These are phyloP conservation scores for Eucalyptus polybractea DNA, from an alignment of 345 rosid genomes.

Conservation along the genomic window DNA sequence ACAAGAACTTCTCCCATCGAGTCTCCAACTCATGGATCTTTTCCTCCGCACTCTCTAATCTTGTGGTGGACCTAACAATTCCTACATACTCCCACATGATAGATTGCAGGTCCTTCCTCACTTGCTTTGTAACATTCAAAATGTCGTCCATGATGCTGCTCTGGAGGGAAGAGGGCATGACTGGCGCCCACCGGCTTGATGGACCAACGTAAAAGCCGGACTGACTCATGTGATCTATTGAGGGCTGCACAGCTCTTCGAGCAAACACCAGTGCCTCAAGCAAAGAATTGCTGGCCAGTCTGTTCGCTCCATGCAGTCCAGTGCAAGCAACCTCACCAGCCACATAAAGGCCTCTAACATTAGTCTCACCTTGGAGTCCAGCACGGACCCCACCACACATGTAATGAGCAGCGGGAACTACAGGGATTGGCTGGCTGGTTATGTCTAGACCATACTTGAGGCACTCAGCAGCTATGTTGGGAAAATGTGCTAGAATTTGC, in stretches of 20 bases:
- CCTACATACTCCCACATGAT: slow-evolving; percentile 93
- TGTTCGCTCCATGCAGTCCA: slow-evolving; percentile 93
- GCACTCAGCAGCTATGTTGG: slow-evolving; percentile 87
- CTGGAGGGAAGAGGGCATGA: slow-evolving; percentile 39
- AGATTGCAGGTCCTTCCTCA: slow-evolving; percentile 71
- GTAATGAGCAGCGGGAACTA: slow-evolving; percentile 97
- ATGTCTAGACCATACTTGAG: slow-evolving; percentile 69
- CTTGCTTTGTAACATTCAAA: slow-evolving; percentile 33
- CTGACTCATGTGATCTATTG: slow-evolving; percentile 55
- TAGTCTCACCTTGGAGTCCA: slow-evolving; percentile 87
- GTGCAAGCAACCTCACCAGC: slow-evolving; percentile 99
- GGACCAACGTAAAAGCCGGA: slow-evolving; percentile 30
- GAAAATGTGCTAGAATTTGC: slow-evolving; percentile 83
- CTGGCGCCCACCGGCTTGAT: slow-evolving; percentile 58
- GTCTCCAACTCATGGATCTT: slow-evolving; percentile 53
- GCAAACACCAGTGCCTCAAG: slow-evolving; percentile 97
- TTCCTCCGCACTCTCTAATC: slow-evolving; percentile 49
- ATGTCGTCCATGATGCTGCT: slow-evolving; percentile 24
- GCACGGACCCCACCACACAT: slow-evolving; percentile 97
- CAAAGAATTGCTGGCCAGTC: slow-evolving; percentile 94
- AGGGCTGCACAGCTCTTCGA: slow-evolving; percentile 79
- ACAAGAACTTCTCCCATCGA: slow-evolving; percentile 68
- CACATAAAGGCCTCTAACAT: slow-evolving; percentile 77
- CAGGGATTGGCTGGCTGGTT: slow-evolving; percentile 68
- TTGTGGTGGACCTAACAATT: slow-evolving; percentile 69